phyloP scores from a whole-genome alignment of 2,329 filamentous ascomycete species.

The Zasmidium citrigriseum region DNA sequence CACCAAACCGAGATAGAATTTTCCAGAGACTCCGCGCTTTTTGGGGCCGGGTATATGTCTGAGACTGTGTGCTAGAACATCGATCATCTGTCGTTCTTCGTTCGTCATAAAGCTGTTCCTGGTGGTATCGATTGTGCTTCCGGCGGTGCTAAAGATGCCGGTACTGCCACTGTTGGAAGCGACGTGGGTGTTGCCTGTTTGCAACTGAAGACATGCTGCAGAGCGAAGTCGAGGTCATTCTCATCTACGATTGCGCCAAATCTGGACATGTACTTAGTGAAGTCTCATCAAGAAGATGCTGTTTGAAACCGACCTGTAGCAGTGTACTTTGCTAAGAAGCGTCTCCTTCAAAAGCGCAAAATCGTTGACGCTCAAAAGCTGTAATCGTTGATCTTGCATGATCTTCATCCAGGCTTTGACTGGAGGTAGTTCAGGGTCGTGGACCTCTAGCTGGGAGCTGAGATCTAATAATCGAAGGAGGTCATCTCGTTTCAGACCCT shows the following conservation, averaged over 20 bases:
- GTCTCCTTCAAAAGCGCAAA: constrained; percentile 19
- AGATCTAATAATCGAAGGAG: constrained; percentile 21
- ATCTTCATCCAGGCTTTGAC: constrained; percentile 25
- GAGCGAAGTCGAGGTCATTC: background rate
- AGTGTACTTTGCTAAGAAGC: constrained; percentile 22
- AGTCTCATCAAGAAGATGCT: background rate
- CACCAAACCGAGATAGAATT: too few relatives aligned
- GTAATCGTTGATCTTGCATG: constrained; percentile 20
- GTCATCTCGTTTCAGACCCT: constrained; percentile 20
- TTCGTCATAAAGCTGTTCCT: background rate
- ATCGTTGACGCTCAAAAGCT: constrained; percentile 15
- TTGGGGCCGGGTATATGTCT: too few relatives aligned
- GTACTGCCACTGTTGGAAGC: background rate
- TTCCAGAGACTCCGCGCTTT: too few relatives aligned
- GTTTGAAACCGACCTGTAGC: constrained; percentile 17
- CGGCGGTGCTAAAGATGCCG: background rate
- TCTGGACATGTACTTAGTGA: background rate
- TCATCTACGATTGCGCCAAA: background rate
- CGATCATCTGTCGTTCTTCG: background rate
- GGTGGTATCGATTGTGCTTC: background rate
- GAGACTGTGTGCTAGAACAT: background rate
- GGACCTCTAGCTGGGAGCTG: constrained; percentile 18
- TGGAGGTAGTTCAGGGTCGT: constrained; percentile 23
- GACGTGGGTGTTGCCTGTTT: background rate
- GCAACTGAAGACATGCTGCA: background rate